Evolutionary conservation across 495 filamentous ascomycete species (phyloP), one percentile per base, ranked within the genome.

Genomic region (Penicillium bovifimosum): DNA sequence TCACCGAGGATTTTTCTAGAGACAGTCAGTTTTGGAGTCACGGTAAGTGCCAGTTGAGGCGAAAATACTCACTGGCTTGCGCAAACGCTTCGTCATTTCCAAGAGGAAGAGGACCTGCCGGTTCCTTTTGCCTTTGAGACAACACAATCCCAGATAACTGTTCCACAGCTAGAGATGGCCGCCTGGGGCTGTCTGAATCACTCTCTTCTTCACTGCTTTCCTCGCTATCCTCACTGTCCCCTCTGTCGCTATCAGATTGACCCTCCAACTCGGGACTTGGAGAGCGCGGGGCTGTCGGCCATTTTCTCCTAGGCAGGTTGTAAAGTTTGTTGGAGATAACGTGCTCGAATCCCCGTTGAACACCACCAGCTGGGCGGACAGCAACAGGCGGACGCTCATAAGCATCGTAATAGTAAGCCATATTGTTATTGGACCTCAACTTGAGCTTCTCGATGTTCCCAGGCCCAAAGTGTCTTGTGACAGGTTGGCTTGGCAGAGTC

Each of bases 41-140:
- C 20, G 20, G 4, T 4, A 24, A 24, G 20, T 24, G 20, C 2
- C 20, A 2, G 2, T 24, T 16, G 29, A 29, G 29, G 29, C 29
- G 7, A 31, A 31, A 31, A 6, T 31, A 65, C 66, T 67, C 60
- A 68, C 66, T 59, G n/a, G 49, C 42, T 31, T 16, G 31, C n/a
- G 38, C 14, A 35, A 32, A 28, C 18, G 47, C 50, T 3, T 31
- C 41, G 13, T 56, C 47, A 20, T 53, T 41, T 17, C 33, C 26
- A 9, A 43, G 27, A 17, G 26, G 13, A 6, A 11, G n/a, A 43
- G 41, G 41, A 8, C 13, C 17, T 9, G 13, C 9, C 26, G 41
- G 28, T 35, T 33, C 47, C 20, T 10, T 27, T 33, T 35, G 26
- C 10, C 9, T 11, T 13, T 43, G 28, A 45, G 27, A 24, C 2